Evolutionary conservation across 495 filamentous ascomycete species (phyloP), one percentile per base, ranked within the genome.

Genomic region (Haplographium delicatum): DNA sequence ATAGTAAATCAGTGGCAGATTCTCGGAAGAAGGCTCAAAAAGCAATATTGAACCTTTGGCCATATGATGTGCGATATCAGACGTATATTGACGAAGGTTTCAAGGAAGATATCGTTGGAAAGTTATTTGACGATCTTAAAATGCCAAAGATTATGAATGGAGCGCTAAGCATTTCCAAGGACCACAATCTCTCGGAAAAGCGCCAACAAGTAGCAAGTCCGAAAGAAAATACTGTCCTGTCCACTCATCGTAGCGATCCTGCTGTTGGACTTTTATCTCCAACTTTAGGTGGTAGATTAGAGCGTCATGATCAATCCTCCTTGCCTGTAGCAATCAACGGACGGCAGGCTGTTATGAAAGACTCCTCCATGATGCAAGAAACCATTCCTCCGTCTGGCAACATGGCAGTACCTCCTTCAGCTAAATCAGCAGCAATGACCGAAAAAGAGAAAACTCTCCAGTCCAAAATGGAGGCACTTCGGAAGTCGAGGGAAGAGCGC

Each of bases 11-110:
- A 11, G 51, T 73, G 4, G 56, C 53, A 1, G 78, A 84, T 53
- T 72, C 80, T 30, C 82, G 78, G 44, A 79, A 82, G 50, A 78
- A 84, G 56, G 86, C 86, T 4, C 77, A 84, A 56, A 75, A 79
- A 27, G 85, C 88, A 43, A 72, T 91, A 16, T 67, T 84, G 13
- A 73, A 80, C 31, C 62, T 91, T 22, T 75, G 72, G 50, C 76
- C 79, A 27, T 68, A 83, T 28, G 81, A 82, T 37, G 79, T 91
- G 39, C 75, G 78, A 11, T 91, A 78, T 56, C 67, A 79, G 40
- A 73, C 83, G 49, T 80, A 89, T 55, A 68, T 91, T 13, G 73
- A 81, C 10, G 86, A 90, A 63, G 86, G 87, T 4, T 72, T 91
- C 40, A 72, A 89, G 54, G 71, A 81, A 34, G 62, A 65, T 15